These are phyloP conservation scores for Sporothrix pseudoabietina DNA, from an alignment of 2,329 filamentous ascomycete species.

Conservation along the genomic window DNA sequence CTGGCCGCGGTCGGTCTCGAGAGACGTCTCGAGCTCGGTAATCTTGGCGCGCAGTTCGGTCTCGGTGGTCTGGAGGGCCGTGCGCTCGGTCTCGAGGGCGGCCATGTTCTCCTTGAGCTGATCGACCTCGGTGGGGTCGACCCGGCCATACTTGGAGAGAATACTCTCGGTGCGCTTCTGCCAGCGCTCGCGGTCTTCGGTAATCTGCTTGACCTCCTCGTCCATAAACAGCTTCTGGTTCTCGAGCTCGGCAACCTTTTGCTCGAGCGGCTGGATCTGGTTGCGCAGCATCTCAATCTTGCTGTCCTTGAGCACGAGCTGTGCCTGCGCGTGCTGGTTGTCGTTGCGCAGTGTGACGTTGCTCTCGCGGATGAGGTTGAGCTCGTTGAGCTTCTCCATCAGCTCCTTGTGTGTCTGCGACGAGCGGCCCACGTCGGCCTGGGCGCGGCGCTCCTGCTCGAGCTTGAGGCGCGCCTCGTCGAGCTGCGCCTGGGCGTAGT, in stretches of 20 bases:
- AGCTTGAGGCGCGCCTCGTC: constrained; percentile 88
- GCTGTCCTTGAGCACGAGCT: constrained; percentile 72
- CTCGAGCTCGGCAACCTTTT: constrained; percentile 78
- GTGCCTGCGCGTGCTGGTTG: constrained; percentile 73
- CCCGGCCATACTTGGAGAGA: constrained; percentile 90
- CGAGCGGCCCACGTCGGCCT: constrained; percentile 71
- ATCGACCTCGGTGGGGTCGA: constrained; percentile 91
- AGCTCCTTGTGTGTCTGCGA: constrained; percentile 84
- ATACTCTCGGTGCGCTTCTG: constrained; percentile 96
- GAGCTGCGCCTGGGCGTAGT: constrained; percentile 82
- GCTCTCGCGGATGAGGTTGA: constrained; percentile 95
- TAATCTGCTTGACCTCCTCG: constrained; percentile 83
- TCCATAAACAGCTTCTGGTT: constrained; percentile 79
- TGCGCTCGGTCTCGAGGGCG: constrained; percentile 65
- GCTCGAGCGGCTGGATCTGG: constrained; percentile 80
- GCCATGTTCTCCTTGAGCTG: constrained; percentile 78
- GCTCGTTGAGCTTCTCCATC: constrained; percentile 91
- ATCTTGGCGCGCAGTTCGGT: constrained; percentile 57
- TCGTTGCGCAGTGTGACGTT: constrained; percentile 89
- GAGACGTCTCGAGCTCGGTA: constrained; percentile 52
- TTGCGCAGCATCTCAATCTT: constrained; percentile 73
- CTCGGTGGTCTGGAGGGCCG: constrained; percentile 55
- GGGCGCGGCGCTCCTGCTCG: constrained; percentile 79
- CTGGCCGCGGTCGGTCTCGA: constrained; percentile 58
- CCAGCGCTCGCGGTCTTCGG: constrained; percentile 91